Evolutionary conservation across 257 asterid genomes (phyloP).

Genomic region (Capsicum pubescens): DNA sequence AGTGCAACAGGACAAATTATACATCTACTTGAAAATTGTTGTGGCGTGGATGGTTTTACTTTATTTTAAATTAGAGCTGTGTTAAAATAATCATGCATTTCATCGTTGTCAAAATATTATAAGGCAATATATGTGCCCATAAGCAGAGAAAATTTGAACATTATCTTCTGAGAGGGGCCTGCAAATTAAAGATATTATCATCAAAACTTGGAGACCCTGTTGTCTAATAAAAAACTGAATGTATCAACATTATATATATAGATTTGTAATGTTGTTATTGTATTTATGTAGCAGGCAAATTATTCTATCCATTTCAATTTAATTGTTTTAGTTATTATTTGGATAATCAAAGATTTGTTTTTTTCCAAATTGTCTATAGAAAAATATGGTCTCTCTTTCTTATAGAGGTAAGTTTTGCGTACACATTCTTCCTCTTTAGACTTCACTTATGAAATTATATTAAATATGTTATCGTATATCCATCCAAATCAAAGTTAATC

Average conservation of each 20-base stretch:
- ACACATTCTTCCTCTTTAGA: too few species aligned
- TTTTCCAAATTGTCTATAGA: too few species aligned
- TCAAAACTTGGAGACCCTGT: constrained; percentile 24
- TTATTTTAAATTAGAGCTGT: background rate
- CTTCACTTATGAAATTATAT: too few species aligned
- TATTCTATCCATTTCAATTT: too few species aligned
- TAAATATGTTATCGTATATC: background rate
- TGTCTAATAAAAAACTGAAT: background rate
- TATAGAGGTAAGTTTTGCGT: too few species aligned
- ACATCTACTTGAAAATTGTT: background rate
- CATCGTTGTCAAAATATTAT: constrained; percentile 28
- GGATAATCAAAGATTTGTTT: too few species aligned
- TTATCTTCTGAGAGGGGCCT: constrained; percentile 39
- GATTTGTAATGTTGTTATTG: background rate
- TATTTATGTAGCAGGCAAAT: background rate
- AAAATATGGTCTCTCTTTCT: too few species aligned
- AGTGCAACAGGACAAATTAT: background rate
- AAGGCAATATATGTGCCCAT: background rate
- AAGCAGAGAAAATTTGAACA: constrained; percentile 19
- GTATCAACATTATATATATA: background rate
- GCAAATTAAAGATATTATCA: constrained; percentile 31
- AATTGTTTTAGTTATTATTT: too few species aligned
- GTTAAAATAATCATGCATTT: constrained; percentile 1
- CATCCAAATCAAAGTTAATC: background rate
- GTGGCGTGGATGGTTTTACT: background rate